Base-by-base conservation (phyloP, 2,329 filamentous ascomycete species). In the Aspergillus sp. region DNA sequence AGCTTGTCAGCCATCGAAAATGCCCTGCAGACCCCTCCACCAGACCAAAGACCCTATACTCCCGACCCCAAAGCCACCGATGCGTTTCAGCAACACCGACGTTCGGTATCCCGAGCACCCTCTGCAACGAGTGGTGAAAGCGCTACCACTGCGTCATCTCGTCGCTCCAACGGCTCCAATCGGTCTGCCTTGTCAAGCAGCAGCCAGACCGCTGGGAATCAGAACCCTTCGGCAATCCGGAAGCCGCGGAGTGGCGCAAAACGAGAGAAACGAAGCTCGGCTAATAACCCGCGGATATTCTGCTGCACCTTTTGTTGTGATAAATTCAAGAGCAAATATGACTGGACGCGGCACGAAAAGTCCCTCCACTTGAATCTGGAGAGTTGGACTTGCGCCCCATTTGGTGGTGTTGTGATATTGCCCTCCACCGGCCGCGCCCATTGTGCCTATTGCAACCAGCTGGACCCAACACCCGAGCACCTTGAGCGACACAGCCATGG, bases 391-490 rank as follows among this genome's bases (percentile, higher is more conserved):
- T 68, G 66, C 24, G 52, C 64, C 1, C 65, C 66, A 2, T 45
- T 52, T 52, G 67, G 66, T 20, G 58, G 54, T 12, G 33, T 51
- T 17, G 45, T 56, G 4, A 4, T 59, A 11, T 57, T 57, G 0
- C 27, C 41, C 6, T 33, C 57, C 3, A 63, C 64, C 0, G 60
- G 54, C 8, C 56, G 62, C 9, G 22, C 19, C 9, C 62, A 64
- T 22, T 83, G 81, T 60, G 80, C 79, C 0, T 83, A 80, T 65
- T 83, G 81, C 62, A 75, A 78, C 44, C 68, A 67, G 4, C 58
- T 78, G 17, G 75, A 82, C 41, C 80, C 81, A 0, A 73, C 69
- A 1, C 57, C 70, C 6, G 75, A 79, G 2, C 82, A 84, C 60
- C 66, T 82, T 2, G 76, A 79, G 44, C 70, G 68, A 6, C 82